Conservation (phyloP, 1,139 yeast genomes). For the Saccharomyces hybrid region DNA sequence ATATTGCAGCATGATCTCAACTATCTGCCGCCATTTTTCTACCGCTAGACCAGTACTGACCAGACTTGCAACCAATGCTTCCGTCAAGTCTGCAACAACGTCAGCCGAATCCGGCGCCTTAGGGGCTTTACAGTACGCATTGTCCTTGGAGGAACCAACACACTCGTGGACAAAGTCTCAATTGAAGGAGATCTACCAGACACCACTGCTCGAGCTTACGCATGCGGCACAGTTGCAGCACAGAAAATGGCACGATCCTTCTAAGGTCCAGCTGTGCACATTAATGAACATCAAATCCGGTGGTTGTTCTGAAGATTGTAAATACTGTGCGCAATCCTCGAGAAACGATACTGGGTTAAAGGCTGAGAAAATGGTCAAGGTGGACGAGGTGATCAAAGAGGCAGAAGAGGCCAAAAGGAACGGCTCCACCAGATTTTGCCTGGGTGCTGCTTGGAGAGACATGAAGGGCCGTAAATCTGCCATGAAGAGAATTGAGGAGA, state of each 20-base stretch:
- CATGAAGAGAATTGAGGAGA: conserved; percentile 51
- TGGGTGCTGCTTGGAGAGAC: conserved; percentile 89
- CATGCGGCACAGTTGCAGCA: conserved; percentile 60
- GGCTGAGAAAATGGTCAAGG: conserved; percentile 55
- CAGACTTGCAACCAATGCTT: too few relatives aligned
- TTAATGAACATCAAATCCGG: conserved; percentile 69
- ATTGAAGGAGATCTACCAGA: conserved; percentile 51
- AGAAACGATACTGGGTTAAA: conserved; percentile 61
- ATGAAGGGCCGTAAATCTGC: conserved; percentile 74
- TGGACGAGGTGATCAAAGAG: conserved; percentile 56
- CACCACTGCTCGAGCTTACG: conserved; percentile 60
- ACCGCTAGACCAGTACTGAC: too few relatives aligned
- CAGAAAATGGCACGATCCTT: conserved; percentile 58
- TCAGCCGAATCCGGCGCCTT: too few relatives aligned
- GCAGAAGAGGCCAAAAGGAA: conserved; percentile 60
- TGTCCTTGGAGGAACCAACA: conserved; percentile 34
- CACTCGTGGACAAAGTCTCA: conserved; percentile 56
- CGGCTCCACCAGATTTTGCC: conserved; percentile 72
- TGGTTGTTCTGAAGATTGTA: conserved; percentile 77
- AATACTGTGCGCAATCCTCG: conserved; percentile 71
- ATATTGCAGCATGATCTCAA: too few relatives aligned
- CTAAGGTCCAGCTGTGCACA: conserved; percentile 68
- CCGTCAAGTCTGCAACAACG: too few relatives aligned
- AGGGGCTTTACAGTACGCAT: conserved; percentile 20
- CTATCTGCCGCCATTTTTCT: too few relatives aligned